Conservation (phyloP, 441 rosid genomes). For the Croton setiger region DNA sequence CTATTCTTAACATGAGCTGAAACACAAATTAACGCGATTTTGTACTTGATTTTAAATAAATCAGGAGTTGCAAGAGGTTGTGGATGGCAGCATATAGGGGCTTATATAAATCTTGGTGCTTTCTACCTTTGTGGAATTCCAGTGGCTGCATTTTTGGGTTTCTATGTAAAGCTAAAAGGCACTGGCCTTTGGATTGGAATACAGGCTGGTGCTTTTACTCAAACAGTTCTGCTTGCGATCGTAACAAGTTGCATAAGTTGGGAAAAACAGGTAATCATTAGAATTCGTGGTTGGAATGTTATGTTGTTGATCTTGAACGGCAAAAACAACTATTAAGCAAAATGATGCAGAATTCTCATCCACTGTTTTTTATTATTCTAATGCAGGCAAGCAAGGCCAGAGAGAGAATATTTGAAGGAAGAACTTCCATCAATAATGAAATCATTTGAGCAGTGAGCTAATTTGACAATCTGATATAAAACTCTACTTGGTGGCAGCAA, state of each 20-base stretch:
- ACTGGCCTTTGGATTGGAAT: conserved; percentile 57
- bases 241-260: conserved; percentile 39
- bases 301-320: neutral
- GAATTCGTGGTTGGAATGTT: neutral
- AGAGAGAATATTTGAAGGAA: conserved; percentile 29
- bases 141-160: conserved; percentile 39
- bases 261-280: conserved; percentile 45
- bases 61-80: conserved; percentile 61
- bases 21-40: too few species aligned
- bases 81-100: conserved; percentile 54
- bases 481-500: too few species aligned
- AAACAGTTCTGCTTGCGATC: conserved; percentile 33
- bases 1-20: too few species aligned
- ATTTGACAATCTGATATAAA: neutral
- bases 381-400: conserved; percentile 44
- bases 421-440: neutral
- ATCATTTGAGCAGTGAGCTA: neutral
- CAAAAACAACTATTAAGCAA: too few species aligned
- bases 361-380: neutral
- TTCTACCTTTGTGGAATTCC: conserved; percentile 52
- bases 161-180: conserved; percentile 40
- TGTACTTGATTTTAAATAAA: neutral
- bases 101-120: conserved; percentile 48
- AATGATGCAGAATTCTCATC: too few species aligned
- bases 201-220: conserved; percentile 39